Evolutionary conservation across 1,139 yeast genomes (phyloP).

Genomic region (Suhomyces panamericanus): DNA sequence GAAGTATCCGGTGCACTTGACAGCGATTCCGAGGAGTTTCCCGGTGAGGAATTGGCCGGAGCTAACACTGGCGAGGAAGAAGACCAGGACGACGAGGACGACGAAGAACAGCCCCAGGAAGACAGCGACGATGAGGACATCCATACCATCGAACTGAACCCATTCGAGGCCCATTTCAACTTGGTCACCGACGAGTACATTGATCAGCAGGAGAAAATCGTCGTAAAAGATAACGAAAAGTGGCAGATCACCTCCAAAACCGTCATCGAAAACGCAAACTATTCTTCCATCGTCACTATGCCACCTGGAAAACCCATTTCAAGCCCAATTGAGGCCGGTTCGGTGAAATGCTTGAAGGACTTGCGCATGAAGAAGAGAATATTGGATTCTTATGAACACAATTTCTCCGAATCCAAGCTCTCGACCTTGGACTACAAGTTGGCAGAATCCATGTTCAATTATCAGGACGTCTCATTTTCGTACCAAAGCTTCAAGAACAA

Average conservation of each 20-base stretch:
- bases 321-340: conserved; percentile 1
- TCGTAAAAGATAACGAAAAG: conserved; percentile 20
- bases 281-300: conserved; percentile 27
- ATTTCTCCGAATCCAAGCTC: conserved; percentile 17
- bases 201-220: conserved; percentile 30
- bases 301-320: conserved; percentile 31
- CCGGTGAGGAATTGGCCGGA: conserved; percentile 34
- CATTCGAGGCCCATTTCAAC: conserved; percentile 78
- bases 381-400: conserved; percentile 24
- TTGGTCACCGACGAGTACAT: conserved; percentile 46
- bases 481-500: conserved; percentile 41
- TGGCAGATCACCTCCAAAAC: conserved; percentile 30
- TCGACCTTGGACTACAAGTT: conserved; percentile 28
- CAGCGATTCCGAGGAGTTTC: conserved; percentile 26
- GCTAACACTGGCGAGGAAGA: conserved; percentile 27
- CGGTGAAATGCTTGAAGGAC: conserved; percentile 11
- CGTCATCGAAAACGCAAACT: conserved; percentile 19
- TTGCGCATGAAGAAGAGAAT: conserved; percentile 34
- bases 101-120: conserved; percentile 25
- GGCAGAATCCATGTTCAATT: conserved; percentile 65
- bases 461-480: conserved; percentile 72
- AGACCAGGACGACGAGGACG: conserved; percentile 32
- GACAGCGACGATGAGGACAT: conserved; percentile 28
- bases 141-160: conserved; percentile 44
- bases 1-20: neutral